Conservation (phyloP, 257 asterid species). For the Jacaranda copaia region DNA sequence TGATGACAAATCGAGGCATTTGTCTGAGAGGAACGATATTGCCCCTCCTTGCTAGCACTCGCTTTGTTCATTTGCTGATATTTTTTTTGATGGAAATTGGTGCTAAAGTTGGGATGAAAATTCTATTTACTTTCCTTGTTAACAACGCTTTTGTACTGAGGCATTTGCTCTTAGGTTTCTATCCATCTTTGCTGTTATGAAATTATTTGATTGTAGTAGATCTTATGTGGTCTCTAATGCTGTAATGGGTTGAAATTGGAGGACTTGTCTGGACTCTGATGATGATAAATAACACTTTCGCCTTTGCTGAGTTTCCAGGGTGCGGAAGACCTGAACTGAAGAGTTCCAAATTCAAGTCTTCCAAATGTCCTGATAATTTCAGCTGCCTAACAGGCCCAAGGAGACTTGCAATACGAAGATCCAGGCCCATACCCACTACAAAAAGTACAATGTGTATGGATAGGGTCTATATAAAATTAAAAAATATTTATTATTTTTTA, state of each 20-base stretch:
- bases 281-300: constrained; percentile 37
- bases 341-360: constrained; percentile 8
- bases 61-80: not conserved
- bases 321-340: constrained; percentile 47
- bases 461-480: too few species aligned
- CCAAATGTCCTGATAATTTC: too few species aligned
- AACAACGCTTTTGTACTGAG: too few species aligned
- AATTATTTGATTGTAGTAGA: too few species aligned
- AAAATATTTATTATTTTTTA: too few species aligned
- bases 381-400: too few species aligned
- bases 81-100: not conserved
- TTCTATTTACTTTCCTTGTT: not conserved
- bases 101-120: too few species aligned
- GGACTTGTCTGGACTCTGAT: constrained; percentile 22
- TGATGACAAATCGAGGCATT: constrained; percentile 73
- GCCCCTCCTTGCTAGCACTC: not conserved
- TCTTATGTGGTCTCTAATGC: not conserved
- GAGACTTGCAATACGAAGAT: too few species aligned
- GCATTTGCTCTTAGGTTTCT: too few species aligned
- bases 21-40: constrained; percentile 56
- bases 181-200: too few species aligned
- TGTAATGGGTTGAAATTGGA: not conserved
- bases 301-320: constrained; percentile 33
- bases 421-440: too few species aligned
- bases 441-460: too few species aligned